phyloP scores from a whole-genome alignment of 441 rosid species.

The Bruguiera hainesii region DNA sequence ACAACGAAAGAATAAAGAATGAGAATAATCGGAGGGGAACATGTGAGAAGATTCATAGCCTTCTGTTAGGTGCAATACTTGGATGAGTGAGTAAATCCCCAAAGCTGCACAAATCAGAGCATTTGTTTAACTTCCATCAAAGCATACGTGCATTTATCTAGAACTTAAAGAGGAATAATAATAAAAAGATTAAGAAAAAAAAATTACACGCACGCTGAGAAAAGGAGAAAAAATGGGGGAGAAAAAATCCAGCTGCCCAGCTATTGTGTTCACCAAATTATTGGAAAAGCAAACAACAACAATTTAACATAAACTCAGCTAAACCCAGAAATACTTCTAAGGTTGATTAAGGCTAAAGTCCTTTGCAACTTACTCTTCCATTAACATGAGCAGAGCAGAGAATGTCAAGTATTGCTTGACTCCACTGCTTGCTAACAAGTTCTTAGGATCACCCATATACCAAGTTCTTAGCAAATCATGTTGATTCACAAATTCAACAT shows the following conservation, averaged over 20 bases:
- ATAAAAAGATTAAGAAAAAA: too few species aligned
- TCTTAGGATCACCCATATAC: too few species aligned
- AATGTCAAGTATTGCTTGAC: neutral
- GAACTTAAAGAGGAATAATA: too few species aligned
- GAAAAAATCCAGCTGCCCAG: neutral
- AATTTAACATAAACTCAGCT: neutral
- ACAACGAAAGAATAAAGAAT: constrained; percentile 30
- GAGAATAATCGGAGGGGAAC: neutral
- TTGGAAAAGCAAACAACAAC: neutral
- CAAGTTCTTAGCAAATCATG: too few species aligned
- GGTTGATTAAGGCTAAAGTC: too few species aligned
- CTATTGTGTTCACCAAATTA: neutral
- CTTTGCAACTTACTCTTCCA: too few species aligned
- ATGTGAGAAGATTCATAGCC: constrained; percentile 11
- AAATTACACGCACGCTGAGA: too few species aligned
- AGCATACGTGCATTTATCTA: neutral
- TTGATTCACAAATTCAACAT: too few species aligned
- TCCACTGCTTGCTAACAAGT: too few species aligned
- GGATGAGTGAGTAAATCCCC: constrained; percentile 69
- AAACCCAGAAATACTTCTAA: neutral
- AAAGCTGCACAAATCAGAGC: constrained; percentile 47
- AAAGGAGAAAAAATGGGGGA: too few species aligned
- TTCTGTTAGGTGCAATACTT: constrained; percentile 28
- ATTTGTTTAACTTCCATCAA: neutral
- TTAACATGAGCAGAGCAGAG: neutral